phyloP scores from a whole-genome alignment of 441 rosid genomes.

The Jatropha podagrica region DNA sequence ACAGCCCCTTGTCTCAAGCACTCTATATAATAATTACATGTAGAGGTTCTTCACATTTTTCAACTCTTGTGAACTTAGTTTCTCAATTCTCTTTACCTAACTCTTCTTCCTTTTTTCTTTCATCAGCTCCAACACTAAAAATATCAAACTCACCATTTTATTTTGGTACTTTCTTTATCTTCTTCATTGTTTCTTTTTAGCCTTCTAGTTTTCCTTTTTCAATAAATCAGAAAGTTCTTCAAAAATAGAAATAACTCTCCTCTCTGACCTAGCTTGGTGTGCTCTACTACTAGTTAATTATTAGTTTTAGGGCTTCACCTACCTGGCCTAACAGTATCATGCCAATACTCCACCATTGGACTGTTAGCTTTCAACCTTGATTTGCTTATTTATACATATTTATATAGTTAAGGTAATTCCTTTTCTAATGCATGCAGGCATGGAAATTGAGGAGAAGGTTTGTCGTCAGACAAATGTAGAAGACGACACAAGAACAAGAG shows the following conservation, averaged over 20 bases:
- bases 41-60: conserved; percentile 47
- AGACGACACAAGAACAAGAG: conserved; percentile 40
- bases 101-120: conserved; percentile 8
- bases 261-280: no score
- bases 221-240: no score
- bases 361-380: no score
- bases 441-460: conserved; percentile 40
- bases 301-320: no score
- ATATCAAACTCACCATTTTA: background rate
- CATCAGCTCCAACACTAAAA: conserved; percentile 16
- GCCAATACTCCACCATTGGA: no score
- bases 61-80: conserved; percentile 36
- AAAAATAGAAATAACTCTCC: no score
- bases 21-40: conserved; percentile 36
- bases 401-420: background rate
- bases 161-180: conserved; percentile 2
- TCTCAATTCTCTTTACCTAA: conserved; percentile 25
- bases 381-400: no score
- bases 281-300: no score
- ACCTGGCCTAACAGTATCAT: no score
- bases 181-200: background rate
- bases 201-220: background rate
- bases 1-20: conserved; percentile 39
- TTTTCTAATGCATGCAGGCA: conserved; percentile 21
- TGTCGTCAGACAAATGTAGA: conserved; percentile 34